These are phyloP conservation scores for Boehmeria nivea DNA, from an alignment of 306 rosid genomes.

Conservation along the genomic window DNA sequence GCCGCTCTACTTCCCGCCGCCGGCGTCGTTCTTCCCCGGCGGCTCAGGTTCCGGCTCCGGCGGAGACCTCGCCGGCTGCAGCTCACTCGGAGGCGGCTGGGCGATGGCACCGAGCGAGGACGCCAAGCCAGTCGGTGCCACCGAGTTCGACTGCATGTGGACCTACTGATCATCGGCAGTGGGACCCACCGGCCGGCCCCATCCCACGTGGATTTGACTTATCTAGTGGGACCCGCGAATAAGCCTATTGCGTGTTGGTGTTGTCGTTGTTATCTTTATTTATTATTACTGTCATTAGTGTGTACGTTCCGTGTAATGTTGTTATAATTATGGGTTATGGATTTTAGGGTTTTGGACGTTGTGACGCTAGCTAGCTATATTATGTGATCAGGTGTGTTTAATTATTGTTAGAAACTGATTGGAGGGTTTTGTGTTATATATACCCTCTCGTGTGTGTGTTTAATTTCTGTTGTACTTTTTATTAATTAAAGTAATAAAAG, in stretches of 20 bases:
- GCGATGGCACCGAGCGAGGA: slow-evolving; percentile 49
- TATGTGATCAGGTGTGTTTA: no score
- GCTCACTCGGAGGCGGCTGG: slow-evolving; percentile 32
- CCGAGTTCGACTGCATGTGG: slow-evolving; percentile 92
- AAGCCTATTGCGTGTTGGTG: not conserved
- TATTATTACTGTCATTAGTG: not conserved
- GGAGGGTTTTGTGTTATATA: no score
- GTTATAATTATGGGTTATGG: not conserved
- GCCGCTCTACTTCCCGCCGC: slow-evolving; percentile 45
- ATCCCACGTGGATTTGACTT: no score
- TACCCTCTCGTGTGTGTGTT: no score
- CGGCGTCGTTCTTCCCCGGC: slow-evolving; percentile 8
- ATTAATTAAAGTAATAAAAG: no score
- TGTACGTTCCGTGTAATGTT: not conserved
- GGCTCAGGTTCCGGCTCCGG: not conserved
- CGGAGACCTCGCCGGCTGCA: slow-evolving; percentile 24
- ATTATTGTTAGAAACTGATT: no score
- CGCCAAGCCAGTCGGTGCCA: slow-evolving; percentile 28
- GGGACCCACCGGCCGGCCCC: no score
- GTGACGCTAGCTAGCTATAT: no score
- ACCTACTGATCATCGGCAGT: slow-evolving; percentile 31
- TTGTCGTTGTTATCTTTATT: not conserved
- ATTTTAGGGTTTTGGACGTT: no score
- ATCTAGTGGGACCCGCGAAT: not conserved
- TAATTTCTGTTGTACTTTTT: no score